Base-by-base conservation (phyloP, 768 basidiomycete species). In the Lactarius tabidus region DNA sequence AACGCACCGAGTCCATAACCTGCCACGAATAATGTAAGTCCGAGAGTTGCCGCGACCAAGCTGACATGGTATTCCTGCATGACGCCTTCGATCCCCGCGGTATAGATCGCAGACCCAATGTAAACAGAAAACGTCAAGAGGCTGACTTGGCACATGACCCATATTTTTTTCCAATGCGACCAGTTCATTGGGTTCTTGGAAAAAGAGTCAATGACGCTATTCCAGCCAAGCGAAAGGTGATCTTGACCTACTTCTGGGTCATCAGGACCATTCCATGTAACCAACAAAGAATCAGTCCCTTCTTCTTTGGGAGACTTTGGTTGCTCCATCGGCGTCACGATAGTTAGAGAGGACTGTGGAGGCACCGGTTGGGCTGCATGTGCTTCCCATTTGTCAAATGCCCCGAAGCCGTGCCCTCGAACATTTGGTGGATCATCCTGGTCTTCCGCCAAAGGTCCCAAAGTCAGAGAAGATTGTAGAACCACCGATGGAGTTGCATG, bases 51-150 rank as follows among this genome's bases (percentile, higher is more conserved):
- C 2, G 72, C 69, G 28, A 73, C 72, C 15, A 52, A 52, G 26
- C 74, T 72, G 23, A 75, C 71, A 57, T 72, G 63, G 65, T 71
- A 75, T 9, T 74, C 57, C 20, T 63, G 51, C 39, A 72, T 58
- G 20, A 77, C 61, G 9, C 70, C 71, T 8, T 58, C 61, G 35
- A 74, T 71, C 17, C 72, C 72, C 20, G 75, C 70, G 8, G 74
- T 72, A 67, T 75, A 77, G 56, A 77, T 74, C 8, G 75, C 73
- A 28, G 74, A 73, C 53, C 67, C 76, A 64, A 77, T 73, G 68
- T 77, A 77, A 33, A 77, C 72, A 59, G 71, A 63, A 63, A 77
- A 76, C 0, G 76, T 77, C 51, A 77, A 63, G 39, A 77, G 63
- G 63, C 72, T 74, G 43, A 76, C 72, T 53, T 71, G 71, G 60